Evolutionary conservation across 1,284 basidiomycete genomes (phyloP).

Genomic region (Neonothopanus nambi): DNA sequence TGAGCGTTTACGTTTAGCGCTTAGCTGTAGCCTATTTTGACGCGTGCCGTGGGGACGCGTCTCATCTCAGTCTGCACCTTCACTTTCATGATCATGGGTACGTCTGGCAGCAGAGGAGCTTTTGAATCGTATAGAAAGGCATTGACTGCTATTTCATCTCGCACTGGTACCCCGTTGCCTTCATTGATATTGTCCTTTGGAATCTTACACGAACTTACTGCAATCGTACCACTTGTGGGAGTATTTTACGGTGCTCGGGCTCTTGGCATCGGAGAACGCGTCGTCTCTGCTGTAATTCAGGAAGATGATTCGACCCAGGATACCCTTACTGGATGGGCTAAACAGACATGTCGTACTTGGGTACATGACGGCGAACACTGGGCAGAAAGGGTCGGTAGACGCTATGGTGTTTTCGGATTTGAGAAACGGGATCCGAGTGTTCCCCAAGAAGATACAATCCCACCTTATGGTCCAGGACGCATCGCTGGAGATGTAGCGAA

Average conservation of each 20-base stretch:
- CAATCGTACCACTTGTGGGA: slow-evolving; percentile 73
- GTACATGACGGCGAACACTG: slow-evolving; percentile 73
- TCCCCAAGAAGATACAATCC: slow-evolving; percentile 17
- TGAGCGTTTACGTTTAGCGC: too few relatives aligned
- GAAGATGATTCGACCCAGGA: slow-evolving; percentile 14
- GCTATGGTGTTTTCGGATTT: slow-evolving; percentile 84
- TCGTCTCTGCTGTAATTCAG: slow-evolving; percentile 46
- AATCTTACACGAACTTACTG: slow-evolving; percentile 87
- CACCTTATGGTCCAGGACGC: slow-evolving; percentile 21
- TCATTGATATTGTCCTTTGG: slow-evolving; percentile 81
- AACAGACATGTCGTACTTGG: slow-evolving; percentile 52
- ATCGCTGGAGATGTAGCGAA: slow-evolving; percentile 75
- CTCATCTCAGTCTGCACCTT: slow-evolving; percentile 12
- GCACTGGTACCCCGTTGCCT: slow-evolving; percentile 72
- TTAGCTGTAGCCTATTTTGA: too few relatives aligned
- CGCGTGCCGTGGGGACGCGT: slow-evolving; percentile 1
- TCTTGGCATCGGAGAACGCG: slow-evolving; percentile 69
- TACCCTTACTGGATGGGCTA: slow-evolving; percentile 35
- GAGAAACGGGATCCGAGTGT: slow-evolving; percentile 48
- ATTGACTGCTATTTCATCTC: slow-evolving; percentile 55
- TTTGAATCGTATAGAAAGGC: slow-evolving; percentile 50
- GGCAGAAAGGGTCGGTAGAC: slow-evolving; percentile 70
- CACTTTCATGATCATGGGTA: not conserved
- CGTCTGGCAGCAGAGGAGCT: slow-evolving; percentile 13
- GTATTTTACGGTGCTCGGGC: slow-evolving; percentile 74